Conservation (phyloP, 2,329 filamentous ascomycete genomes). For the Rhinocladiella mackenziei region DNA sequence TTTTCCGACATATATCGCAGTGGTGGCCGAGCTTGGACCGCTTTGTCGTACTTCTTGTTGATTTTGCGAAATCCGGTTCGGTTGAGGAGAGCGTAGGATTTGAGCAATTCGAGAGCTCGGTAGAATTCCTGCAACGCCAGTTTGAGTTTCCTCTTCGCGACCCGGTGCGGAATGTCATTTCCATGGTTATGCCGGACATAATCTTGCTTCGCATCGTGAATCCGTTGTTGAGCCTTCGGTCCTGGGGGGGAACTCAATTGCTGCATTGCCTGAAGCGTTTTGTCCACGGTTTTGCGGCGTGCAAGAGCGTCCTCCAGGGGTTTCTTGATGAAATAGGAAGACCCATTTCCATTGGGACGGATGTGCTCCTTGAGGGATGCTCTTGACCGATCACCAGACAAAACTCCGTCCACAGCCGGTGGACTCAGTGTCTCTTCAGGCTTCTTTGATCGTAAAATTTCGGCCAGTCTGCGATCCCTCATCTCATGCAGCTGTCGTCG, state of each 20-base stretch:
- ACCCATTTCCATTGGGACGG: constrained; percentile 28
- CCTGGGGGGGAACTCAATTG: constrained; percentile 42
- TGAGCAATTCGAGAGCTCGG: constrained; percentile 82
- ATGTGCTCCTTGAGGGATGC: constrained; percentile 28
- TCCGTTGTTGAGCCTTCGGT: constrained; percentile 32
- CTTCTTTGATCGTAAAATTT: constrained; percentile 49
- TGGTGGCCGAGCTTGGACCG: constrained; percentile 70
- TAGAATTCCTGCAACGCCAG: constrained; percentile 90
- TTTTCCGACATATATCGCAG: constrained; percentile 85
- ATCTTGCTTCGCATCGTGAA: constrained; percentile 42
- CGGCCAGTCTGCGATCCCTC: constrained; percentile 74
- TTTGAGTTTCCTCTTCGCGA: constrained; percentile 88
- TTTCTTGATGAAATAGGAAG: constrained; percentile 29
- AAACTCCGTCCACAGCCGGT: background rate
- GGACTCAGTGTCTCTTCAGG: background rate
- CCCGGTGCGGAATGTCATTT: constrained; percentile 70
- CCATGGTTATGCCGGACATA: constrained; percentile 46
- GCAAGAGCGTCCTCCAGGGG: constrained; percentile 44
- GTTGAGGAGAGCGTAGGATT: constrained; percentile 85
- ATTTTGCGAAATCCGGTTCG: constrained; percentile 93
- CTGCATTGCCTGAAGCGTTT: constrained; percentile 51
- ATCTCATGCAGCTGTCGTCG: constrained; percentile 88
- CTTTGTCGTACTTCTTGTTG: constrained; percentile 98
- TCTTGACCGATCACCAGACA: constrained; percentile 15
- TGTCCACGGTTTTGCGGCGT: constrained; percentile 49